Conservation (phyloP, 2,329 filamentous ascomycete genomes). For the Beauveria rudraprayagi region DNA sequence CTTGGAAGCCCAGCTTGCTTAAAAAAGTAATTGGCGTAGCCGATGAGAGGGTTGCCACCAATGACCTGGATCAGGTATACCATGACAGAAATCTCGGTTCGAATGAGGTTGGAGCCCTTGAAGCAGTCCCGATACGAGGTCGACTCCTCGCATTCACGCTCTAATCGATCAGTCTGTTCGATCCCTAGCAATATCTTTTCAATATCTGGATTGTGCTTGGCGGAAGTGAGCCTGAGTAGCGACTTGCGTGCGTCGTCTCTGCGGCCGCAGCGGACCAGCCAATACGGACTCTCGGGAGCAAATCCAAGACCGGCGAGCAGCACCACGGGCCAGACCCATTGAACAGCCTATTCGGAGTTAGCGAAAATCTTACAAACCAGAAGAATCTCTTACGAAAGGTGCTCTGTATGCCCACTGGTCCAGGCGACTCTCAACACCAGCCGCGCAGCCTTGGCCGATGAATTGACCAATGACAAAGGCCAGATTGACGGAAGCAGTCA, state of each 20-base stretch:
- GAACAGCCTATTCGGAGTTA: conserved; percentile 26
- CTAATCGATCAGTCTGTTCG: conserved; percentile 48
- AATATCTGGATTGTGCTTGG: conserved; percentile 16
- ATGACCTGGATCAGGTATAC: conserved; percentile 59
- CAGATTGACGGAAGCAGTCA: conserved; percentile 53
- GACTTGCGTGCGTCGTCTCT: conserved; percentile 32
- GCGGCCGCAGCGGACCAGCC: conserved; percentile 37
- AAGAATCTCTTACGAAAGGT: conserved; percentile 16
- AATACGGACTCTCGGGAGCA: conserved; percentile 43
- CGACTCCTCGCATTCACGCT: conserved; percentile 40
- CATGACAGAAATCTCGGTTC: conserved; percentile 49
- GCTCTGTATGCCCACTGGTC: conserved; percentile 38
- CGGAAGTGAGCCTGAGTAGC: conserved; percentile 35
- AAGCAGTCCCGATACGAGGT: conserved; percentile 45
- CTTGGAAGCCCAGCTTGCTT: conserved; percentile 23
- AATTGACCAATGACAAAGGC: conserved; percentile 57
- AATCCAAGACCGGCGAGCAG: conserved; percentile 38
- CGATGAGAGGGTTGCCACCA: conserved; percentile 55
- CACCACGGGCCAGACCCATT: conserved; percentile 42
- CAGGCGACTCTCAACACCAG: conserved; percentile 30
- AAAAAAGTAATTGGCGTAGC: conserved; percentile 45
- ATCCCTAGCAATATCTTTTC: conserved; percentile 45
- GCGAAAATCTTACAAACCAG: not conserved
- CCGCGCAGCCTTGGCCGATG: conserved; percentile 40
- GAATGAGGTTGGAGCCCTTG: conserved; percentile 38